Base-by-base conservation (phyloP, 148 eudicot genomes). In the Polygonum maritimum region DNA sequence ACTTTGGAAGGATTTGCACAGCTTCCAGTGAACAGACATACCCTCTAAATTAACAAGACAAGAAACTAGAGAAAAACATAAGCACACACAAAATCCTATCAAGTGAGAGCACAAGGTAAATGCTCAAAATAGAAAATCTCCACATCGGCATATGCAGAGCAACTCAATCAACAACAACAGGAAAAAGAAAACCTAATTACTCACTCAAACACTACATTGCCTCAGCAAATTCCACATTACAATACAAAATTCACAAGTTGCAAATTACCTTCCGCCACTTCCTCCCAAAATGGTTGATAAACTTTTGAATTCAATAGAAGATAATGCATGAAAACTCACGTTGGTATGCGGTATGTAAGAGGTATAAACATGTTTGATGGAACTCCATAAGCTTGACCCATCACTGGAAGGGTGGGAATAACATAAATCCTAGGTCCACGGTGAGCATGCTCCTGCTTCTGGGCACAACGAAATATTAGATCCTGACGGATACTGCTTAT, bases 361-460 rank as follows among this genome's bases (percentile, higher is more conserved):
- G 99, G 99, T 76, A 96, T 88, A 40, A 96, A 94, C 79, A 90
- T 79, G 81, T 87, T 88, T 51, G 90, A 79, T 73, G 95, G 88
- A 85, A 86, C 79, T 72, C 93, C 98, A 76, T 89, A 80, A 77
- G 84, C 45, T 3, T 84, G 85, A 71, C 92, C 97, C 85, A 78
- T 80, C 44, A 71, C 85, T 1, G 98, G 97, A 82, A 78, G 74
- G 70, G 83, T 86, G 0, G 96, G 94, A 63, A 96, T 94, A 74
- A 97, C 97, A 88, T 96, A 96, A 79, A 96, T 80, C 55, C 99
- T 98, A 4, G 94, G 89, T 77, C 99, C 98, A 77, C 82, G 91
- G 73, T 87, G 87, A 77, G 80, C 74, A 79, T 87, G 88, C 62
- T 89, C 98, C 77, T 88, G 89, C 77, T 80, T 84, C 76, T 86